phyloP scores from a whole-genome alignment of 805 yeast species.

The Lipomyces yamadae region DNA sequence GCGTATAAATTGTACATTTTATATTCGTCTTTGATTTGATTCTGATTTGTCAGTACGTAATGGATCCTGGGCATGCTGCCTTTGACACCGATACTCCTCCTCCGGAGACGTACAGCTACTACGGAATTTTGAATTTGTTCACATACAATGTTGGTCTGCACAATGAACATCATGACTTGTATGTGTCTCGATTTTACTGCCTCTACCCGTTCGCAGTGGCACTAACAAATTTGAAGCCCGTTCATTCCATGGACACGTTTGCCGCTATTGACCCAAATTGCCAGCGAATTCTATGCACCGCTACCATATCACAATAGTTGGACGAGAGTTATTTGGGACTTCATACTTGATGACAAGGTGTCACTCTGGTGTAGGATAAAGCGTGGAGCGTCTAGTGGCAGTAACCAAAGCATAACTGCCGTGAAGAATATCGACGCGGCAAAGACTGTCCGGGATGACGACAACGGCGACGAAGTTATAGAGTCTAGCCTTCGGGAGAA shows the following conservation, averaged over 20 bases:
- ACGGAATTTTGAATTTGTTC: constrained; percentile 74
- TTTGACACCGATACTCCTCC: constrained; percentile 46
- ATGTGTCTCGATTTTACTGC: neutral
- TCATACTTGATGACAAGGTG: constrained; percentile 69
- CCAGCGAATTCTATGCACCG: constrained; percentile 79
- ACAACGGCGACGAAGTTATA: constrained; percentile 25
- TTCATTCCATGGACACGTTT: constrained; percentile 87
- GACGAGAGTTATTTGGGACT: constrained; percentile 75
- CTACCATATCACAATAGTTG: constrained; percentile 79
- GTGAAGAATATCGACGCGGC: constrained; percentile 9
- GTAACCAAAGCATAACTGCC: neutral
- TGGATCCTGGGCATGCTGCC: constrained; percentile 40
- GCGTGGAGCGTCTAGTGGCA: constrained; percentile 48
- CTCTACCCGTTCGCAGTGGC: neutral
- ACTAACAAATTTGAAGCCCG: constrained; percentile 51
- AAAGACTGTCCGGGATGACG: constrained; percentile 20
- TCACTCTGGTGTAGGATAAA: constrained; percentile 82
- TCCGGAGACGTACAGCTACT: constrained; percentile 89
- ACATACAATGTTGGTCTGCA: constrained; percentile 96
- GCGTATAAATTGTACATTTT: constrained; percentile 56
- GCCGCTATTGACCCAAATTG: constrained; percentile 65
- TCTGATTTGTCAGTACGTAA: constrained; percentile 42
- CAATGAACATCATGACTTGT: constrained; percentile 91
- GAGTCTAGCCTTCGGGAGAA: neutral
- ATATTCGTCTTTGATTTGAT: constrained; percentile 32